phyloP scores from a whole-genome alignment of 345 rosid species.

The Camelina neglecta region DNA sequence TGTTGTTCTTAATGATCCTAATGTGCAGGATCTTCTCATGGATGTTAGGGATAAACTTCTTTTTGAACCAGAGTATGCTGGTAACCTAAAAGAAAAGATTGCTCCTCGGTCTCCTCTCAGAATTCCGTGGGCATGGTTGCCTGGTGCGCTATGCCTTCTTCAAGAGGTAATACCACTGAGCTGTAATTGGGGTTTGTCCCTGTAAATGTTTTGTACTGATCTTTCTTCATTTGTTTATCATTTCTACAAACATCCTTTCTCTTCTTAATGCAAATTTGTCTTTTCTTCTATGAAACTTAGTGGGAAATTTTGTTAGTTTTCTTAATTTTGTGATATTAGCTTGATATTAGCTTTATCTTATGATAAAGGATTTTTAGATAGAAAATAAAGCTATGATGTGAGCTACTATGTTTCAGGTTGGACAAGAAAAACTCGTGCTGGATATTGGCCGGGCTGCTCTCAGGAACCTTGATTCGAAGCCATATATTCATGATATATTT shows the following conservation, averaged over 20 bases:
- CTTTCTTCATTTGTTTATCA: constrained; percentile 1
- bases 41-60: constrained; percentile 94
- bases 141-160: constrained; percentile 92
- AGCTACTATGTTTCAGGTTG: constrained; percentile 62
- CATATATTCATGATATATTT: constrained; percentile 80
- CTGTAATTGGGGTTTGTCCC: constrained; percentile 8
- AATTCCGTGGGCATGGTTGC: constrained; percentile 88
- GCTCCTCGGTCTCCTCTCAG: constrained; percentile 76
- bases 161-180: constrained; percentile 70
- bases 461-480: constrained; percentile 78
- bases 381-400: constrained; percentile 37
- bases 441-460: constrained; percentile 81
- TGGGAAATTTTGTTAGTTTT: neutral
- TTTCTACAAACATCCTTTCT: neutral
- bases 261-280: neutral
- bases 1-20: neutral
- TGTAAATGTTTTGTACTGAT: constrained; percentile 11
- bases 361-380: constrained; percentile 22
- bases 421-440: constrained; percentile 82
- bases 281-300: neutral
- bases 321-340: constrained; percentile 21
- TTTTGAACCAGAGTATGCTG: constrained; percentile 95
- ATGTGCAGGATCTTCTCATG: constrained; percentile 79
- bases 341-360: constrained; percentile 9
- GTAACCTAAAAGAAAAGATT: constrained; percentile 69